A percentile compares a stretch with the other conserved stretches of the same genome.
Evolutionary conservation across 257 asterid genomes (phyloP).

Genomic region (Cordia subcordata): DNA sequence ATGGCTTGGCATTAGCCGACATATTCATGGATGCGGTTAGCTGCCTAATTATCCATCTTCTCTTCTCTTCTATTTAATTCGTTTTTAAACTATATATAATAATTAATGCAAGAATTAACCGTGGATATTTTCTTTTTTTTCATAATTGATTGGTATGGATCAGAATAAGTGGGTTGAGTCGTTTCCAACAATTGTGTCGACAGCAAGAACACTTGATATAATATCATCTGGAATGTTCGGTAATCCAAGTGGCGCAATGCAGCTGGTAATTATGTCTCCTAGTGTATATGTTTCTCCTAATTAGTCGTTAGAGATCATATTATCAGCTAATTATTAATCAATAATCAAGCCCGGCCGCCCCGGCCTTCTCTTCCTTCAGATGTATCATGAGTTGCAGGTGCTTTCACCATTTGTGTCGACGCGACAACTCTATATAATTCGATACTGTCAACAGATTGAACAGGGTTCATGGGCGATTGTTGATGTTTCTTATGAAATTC

Average conservation of each 20-base stretch:
- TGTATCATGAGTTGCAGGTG: conserved; percentile 80
- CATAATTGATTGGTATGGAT: conserved; percentile 7
- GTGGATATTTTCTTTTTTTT: background rate
- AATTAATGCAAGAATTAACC: too few relatives aligned
- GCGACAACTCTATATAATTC: conserved; percentile 61
- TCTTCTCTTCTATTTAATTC: background rate
- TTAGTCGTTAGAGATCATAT: background rate
- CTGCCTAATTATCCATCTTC: too few relatives aligned
- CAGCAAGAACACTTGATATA: conserved; percentile 73
- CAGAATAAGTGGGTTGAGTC: conserved; percentile 82
- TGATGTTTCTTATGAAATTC: conserved; percentile 75
- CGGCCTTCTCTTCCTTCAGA: conserved; percentile 38
- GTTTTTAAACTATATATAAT: background rate
- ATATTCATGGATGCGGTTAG: conserved; percentile 79
- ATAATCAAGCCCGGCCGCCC: too few relatives aligned
- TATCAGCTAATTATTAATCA: background rate
- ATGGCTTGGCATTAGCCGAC: conserved; percentile 61
- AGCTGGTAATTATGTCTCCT: conserved; percentile 44
- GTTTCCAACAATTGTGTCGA: conserved; percentile 82
- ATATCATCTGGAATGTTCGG: conserved; percentile 70
- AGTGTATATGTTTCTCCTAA: background rate
- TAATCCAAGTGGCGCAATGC: conserved; percentile 62
- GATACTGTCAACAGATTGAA: conserved; percentile 82
- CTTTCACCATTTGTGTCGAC: conserved; percentile 80
- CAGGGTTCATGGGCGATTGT: conserved; percentile 83